A percentile compares a stretch with the other conserved stretches of the same genome.
phyloP scores from a whole-genome alignment of 495 filamentous ascomycete genomes.

The Penicillium maclennaniae region DNA sequence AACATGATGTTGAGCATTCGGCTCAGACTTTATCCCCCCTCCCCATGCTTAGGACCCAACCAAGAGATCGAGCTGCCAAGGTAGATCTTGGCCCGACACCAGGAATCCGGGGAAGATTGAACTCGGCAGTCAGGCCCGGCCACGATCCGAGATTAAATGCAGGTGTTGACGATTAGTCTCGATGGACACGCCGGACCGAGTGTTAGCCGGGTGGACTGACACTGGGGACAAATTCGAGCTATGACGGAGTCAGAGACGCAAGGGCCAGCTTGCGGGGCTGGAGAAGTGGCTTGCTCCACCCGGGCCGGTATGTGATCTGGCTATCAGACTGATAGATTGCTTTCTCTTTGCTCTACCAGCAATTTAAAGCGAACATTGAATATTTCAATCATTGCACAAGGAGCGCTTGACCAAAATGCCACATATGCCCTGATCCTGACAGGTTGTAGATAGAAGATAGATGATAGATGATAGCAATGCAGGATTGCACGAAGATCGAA shows the following conservation, averaged over 20 bases:
- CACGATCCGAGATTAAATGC: slow-evolving; percentile 8
- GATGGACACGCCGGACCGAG: slow-evolving; percentile 3
- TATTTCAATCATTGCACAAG: neutral
- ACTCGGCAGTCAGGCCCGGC: slow-evolving; percentile 10
- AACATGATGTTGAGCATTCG: neutral
- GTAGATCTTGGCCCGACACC: slow-evolving; percentile 12
- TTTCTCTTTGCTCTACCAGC: neutral
- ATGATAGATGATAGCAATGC: neutral
- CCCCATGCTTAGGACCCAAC: neutral
- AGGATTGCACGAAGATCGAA: too few relatives aligned
- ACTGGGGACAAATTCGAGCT: neutral
- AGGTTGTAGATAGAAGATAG: neutral
- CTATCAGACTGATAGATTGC: neutral
- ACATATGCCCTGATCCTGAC: neutral
- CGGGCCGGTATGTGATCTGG: neutral
- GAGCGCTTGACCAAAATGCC: neutral
- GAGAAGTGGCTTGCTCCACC: neutral
- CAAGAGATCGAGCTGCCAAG: neutral
- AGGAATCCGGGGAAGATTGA: slow-evolving; percentile 10
- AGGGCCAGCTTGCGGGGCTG: slow-evolving; percentile 7
- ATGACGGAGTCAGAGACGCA: neutral
- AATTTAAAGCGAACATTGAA: neutral
- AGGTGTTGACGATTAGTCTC: slow-evolving; percentile 2
- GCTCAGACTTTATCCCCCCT: slow-evolving; percentile 7
- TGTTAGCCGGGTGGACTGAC: slow-evolving; percentile 13